These are phyloP conservation scores for Kwoniella sp. DNA, from an alignment of 768 basidiomycete species.

Conservation along the genomic window DNA sequence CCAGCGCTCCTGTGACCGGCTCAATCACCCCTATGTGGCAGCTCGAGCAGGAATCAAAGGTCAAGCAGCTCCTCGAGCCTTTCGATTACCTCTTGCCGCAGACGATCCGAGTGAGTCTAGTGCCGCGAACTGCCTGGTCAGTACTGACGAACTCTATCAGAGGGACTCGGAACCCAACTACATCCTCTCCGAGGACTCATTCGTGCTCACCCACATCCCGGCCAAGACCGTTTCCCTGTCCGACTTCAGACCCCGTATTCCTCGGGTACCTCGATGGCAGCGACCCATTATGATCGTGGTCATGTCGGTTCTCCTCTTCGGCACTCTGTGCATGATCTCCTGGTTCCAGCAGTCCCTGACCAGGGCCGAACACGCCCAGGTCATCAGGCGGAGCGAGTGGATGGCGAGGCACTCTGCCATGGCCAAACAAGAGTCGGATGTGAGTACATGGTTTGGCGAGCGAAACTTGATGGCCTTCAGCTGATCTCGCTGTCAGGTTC, in stretches of 20 bases:
- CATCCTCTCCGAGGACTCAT: constrained; percentile 20
- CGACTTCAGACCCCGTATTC: constrained; percentile 16
- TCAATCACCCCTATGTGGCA: constrained; percentile 24
- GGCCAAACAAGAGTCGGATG: constrained; percentile 16
- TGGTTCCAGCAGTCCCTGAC: constrained; percentile 19
- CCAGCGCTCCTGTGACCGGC: constrained; percentile 61
- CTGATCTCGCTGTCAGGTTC: not conserved
- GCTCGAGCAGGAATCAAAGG: constrained; percentile 15
- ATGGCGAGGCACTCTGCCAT: constrained; percentile 17
- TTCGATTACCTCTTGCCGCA: constrained; percentile 14
- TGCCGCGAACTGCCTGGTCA: not conserved
- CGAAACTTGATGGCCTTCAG: not conserved
- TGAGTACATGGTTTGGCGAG: not conserved
- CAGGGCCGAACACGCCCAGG: constrained; percentile 13
- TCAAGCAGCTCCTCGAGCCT: constrained; percentile 12
- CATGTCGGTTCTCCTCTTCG: constrained; percentile 23
- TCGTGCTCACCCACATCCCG: constrained; percentile 23
- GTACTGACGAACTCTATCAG: not conserved
- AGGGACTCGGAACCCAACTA: constrained; percentile 18
- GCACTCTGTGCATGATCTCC: constrained; percentile 21
- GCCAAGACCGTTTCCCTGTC: constrained; percentile 16
- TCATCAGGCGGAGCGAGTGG: constrained; percentile 15
- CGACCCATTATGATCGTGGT: constrained; percentile 21
- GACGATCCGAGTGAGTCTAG: constrained; percentile 1
- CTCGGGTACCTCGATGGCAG: constrained; percentile 20